phyloP scores from a whole-genome alignment of 352 stramenopile species.

The Phytophthora macrochlamydospora region DNA sequence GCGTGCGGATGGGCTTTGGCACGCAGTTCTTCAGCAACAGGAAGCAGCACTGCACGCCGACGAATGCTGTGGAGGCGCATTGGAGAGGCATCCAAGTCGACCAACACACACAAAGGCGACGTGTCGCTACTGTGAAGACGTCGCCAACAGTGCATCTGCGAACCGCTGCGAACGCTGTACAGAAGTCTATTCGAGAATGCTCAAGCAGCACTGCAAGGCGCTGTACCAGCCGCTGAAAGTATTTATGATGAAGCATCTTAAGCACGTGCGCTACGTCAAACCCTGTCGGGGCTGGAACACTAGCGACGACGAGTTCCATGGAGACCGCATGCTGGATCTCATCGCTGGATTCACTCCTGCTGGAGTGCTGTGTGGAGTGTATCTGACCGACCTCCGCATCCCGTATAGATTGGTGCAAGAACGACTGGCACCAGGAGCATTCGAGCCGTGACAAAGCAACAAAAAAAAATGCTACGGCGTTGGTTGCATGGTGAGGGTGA shows the following conservation, averaged over 20 bases:
- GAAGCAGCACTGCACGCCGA: slow-evolving; percentile 24
- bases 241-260: slow-evolving; percentile 29
- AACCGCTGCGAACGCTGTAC: slow-evolving; percentile 32
- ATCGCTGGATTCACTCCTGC: slow-evolving; percentile 8
- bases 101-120: slow-evolving; percentile 3
- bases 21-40: slow-evolving; percentile 35
- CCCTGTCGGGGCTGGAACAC: slow-evolving; percentile 18
- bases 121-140: slow-evolving; percentile 26
- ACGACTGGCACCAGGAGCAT: neutral
- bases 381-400: slow-evolving; percentile 9
- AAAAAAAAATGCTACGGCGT: too few species aligned
- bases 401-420: neutral
- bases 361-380: slow-evolving; percentile 12
- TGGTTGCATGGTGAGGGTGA: too few species aligned
- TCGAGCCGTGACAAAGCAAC: neutral
- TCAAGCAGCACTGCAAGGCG: slow-evolving; percentile 27
- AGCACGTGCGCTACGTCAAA: slow-evolving; percentile 34
- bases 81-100: slow-evolving; percentile 30
- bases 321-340: neutral
- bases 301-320: neutral
- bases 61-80: slow-evolving; percentile 28
- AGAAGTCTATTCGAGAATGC: slow-evolving; percentile 19
- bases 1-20: slow-evolving; percentile 23
- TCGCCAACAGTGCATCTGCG: slow-evolving; percentile 11
- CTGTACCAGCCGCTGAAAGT: slow-evolving; percentile 31